Evolutionary conservation across 2,329 filamentous ascomycete species (phyloP).

Genomic region (Penicillium sp.): DNA sequence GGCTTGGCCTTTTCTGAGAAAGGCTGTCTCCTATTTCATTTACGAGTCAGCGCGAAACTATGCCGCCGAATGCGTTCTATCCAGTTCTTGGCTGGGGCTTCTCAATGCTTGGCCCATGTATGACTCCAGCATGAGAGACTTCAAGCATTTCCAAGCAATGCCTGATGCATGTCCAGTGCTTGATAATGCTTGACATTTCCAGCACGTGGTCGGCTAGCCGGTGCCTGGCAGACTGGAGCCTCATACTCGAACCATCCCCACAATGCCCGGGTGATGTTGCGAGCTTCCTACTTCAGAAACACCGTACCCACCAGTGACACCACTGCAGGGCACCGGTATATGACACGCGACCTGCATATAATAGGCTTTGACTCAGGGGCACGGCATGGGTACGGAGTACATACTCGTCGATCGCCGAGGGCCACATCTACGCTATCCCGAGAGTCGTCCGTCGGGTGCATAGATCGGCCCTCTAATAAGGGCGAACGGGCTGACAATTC

Average conservation of each 20-base stretch:
- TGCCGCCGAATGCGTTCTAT: neutral
- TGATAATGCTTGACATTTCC: neutral
- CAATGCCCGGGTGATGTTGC: neutral
- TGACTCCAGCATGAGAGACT: neutral
- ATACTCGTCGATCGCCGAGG: neutral
- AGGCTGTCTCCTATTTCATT: too few species aligned
- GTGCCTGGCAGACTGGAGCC: neutral
- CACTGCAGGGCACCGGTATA: neutral
- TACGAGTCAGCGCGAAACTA: neutral
- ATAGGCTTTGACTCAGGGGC: neutral
- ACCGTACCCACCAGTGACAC: neutral
- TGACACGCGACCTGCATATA: conserved; percentile 5
- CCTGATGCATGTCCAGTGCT: neutral
- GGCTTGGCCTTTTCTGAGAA: neutral
- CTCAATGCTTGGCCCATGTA: neutral
- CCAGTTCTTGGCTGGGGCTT: conserved; percentile 1
- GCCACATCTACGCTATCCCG: neutral
- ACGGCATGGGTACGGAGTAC: neutral
- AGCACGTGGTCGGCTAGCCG: neutral
- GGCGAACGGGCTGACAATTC: neutral
- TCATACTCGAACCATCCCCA: neutral
- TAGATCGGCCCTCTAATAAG: neutral
- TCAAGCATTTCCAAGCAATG: conserved; percentile 2
- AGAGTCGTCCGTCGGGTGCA: neutral
- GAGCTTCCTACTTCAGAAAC: neutral